Percentiles rank a stretch among this genome's conserved stretches.
Evolutionary conservation across 2,329 filamentous ascomycete species (phyloP).

Genomic region (Xylaria sp.): DNA sequence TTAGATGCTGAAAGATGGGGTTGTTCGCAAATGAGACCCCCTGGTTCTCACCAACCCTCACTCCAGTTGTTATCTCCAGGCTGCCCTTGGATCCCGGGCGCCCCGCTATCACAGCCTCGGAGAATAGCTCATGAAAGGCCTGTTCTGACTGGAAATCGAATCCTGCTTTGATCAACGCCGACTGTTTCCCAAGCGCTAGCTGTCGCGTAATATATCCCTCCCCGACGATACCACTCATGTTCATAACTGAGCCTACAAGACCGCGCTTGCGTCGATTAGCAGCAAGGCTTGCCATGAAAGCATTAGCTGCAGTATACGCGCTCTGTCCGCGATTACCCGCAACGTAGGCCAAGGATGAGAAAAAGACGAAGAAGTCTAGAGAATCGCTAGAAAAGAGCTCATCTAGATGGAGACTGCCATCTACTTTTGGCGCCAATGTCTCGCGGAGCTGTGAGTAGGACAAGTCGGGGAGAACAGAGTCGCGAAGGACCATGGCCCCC

Average conservation of each 20-base stretch:
- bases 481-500: slow-evolving; percentile 56
- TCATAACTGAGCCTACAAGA: background rate
- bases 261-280: background rate
- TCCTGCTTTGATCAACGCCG: background rate
- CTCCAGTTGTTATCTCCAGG: background rate
- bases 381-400: background rate
- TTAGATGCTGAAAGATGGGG: background rate
- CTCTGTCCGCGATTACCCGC: slow-evolving; percentile 22
- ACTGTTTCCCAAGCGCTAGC: background rate
- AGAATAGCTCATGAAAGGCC: slow-evolving; percentile 18
- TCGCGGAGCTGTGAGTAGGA: background rate
- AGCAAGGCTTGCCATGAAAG: slow-evolving; percentile 22
- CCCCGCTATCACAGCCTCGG: background rate
- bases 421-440: slow-evolving; percentile 19
- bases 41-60: background rate
- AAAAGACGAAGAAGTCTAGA: slow-evolving; percentile 27
- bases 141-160: background rate
- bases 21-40: background rate
- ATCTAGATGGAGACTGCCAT: slow-evolving; percentile 23
- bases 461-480: background rate
- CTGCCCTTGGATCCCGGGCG: background rate
- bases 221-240: background rate
- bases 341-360: slow-evolving; percentile 13
- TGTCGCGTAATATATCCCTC: background rate
- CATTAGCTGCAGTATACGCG: slow-evolving; percentile 24